These are phyloP conservation scores for Lentinula guzmanii DNA, from an alignment of 768 basidiomycete species.

Conservation along the genomic window DNA sequence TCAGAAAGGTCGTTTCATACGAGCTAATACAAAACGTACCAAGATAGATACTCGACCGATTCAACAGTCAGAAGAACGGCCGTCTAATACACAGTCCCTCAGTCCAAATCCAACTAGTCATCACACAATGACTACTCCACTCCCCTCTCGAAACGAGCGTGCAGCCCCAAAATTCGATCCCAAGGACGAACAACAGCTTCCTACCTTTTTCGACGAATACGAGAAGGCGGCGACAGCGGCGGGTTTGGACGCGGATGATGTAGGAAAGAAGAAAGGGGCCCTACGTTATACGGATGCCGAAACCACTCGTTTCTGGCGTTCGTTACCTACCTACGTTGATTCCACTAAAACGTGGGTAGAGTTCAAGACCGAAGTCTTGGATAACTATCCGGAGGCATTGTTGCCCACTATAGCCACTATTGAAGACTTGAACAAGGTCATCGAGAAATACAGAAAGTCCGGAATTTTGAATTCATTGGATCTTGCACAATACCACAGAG, in stretches of 20 bases:
- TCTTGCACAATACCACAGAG: not conserved
- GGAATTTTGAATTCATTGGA: not conserved
- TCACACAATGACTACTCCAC: not conserved
- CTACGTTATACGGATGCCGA: not conserved
- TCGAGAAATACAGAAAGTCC: not conserved
- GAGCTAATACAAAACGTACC: no score
- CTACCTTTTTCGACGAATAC: not conserved
- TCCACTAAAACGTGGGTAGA: not conserved
- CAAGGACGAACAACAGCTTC: not conserved
- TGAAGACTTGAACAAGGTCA: not conserved
- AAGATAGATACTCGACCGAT: no score
- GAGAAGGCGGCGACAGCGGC: not conserved
- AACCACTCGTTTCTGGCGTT: not conserved
- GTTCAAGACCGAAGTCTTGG: not conserved
- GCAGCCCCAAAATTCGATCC: not conserved
- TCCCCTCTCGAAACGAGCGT: not conserved
- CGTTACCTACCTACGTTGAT: not conserved
- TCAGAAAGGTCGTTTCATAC: no score
- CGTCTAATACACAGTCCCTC: not conserved
- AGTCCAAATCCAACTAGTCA: not conserved
- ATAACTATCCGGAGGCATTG: not conserved
- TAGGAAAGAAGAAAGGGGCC: not conserved
- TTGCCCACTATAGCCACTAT: not conserved
- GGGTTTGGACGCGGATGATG: not conserved
- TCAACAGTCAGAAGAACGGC: no score